These are phyloP conservation scores for Martiniozyma abietophila DNA, from an alignment of 805 yeast species.

Conservation along the genomic window DNA sequence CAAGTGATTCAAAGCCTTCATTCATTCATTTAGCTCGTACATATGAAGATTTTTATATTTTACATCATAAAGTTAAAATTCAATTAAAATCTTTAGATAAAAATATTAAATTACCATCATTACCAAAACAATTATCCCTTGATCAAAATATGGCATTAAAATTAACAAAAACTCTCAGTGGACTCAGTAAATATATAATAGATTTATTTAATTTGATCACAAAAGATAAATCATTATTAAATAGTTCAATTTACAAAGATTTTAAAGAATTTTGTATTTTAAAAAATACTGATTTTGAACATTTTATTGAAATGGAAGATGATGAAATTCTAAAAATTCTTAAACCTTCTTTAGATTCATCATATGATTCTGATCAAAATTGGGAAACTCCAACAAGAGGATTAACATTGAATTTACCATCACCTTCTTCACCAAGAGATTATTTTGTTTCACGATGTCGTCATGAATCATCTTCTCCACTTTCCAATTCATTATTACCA, in stretches of 20 bases:
- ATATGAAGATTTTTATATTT: slow-evolving; percentile 42
- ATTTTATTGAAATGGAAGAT: slow-evolving; percentile 21
- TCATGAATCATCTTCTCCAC: too few species aligned
- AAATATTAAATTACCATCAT: slow-evolving; percentile 26
- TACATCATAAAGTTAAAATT: slow-evolving; percentile 25
- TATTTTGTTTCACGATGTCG: too few species aligned
- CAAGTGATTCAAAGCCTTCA: slow-evolving; percentile 16
- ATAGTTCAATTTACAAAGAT: too few species aligned
- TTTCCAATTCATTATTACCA: too few species aligned
- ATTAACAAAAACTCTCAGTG: slow-evolving; percentile 13
- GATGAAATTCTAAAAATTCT: slow-evolving; percentile 10
- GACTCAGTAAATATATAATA: slow-evolving; percentile 32
- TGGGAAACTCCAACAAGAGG: not conserved
- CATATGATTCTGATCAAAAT: not conserved
- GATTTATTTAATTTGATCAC: slow-evolving; percentile 14
- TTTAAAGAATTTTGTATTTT: slow-evolving; percentile 6
- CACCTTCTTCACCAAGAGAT: not conserved
- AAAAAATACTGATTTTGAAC: slow-evolving; percentile 19
- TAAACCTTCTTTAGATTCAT: slow-evolving; percentile 4
- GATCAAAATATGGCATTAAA: slow-evolving; percentile 16
- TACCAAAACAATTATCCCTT: slow-evolving; percentile 41
- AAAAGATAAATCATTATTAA: slow-evolving; percentile 1
- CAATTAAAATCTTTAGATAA: slow-evolving; percentile 18
- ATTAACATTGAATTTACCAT: slow-evolving; percentile 1
- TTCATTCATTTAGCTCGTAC: slow-evolving; percentile 36